Conservation (phyloP, 768 basidiomycete species). For the Rhizopogon salebrosus region DNA sequence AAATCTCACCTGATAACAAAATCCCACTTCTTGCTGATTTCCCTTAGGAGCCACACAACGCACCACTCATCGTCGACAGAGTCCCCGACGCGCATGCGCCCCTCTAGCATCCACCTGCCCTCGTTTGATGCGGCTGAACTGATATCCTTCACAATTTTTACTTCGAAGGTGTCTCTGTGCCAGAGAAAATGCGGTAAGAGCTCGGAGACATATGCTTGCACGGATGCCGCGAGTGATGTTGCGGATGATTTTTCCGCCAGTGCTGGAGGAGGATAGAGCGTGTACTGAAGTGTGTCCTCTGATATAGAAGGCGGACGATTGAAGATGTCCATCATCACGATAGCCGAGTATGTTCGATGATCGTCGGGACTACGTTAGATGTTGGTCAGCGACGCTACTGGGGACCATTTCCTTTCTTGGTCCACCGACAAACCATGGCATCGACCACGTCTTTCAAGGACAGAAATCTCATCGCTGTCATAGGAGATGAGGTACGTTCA, state of each 20-base stretch:
- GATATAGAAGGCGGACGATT: conserved; percentile 72
- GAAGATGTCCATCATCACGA: conserved; percentile 57
- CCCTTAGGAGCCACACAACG: conserved; percentile 80
- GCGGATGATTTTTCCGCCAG: conserved; percentile 55
- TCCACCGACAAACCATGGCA: conserved; percentile 35
- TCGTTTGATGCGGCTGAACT: conserved; percentile 23
- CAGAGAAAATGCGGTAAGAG: conserved; percentile 64
- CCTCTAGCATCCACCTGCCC: conserved; percentile 62
- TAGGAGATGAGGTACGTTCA: conserved; percentile 85
- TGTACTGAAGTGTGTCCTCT: conserved; percentile 81
- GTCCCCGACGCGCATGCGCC: conserved; percentile 89
- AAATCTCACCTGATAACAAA: conserved; percentile 65
- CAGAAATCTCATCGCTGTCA: conserved; percentile 87
- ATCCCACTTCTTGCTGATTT: conserved; percentile 77
- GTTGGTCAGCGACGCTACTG: conserved; percentile 11
- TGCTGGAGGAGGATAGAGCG: conserved; percentile 55
- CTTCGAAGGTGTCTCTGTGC: conserved; percentile 81
- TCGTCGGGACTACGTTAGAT: not conserved
- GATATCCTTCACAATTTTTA: conserved; percentile 54
- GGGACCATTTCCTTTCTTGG: conserved; percentile 12
- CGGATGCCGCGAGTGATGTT: conserved; percentile 63
- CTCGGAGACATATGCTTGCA: conserved; percentile 50
- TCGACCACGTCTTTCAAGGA: conserved; percentile 62
- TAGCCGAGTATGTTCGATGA: not conserved
- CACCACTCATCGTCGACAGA: conserved; percentile 99